These are phyloP conservation scores for Marasmius fiardii DNA, from an alignment of 1,284 basidiomycete genomes.

Conservation along the genomic window DNA sequence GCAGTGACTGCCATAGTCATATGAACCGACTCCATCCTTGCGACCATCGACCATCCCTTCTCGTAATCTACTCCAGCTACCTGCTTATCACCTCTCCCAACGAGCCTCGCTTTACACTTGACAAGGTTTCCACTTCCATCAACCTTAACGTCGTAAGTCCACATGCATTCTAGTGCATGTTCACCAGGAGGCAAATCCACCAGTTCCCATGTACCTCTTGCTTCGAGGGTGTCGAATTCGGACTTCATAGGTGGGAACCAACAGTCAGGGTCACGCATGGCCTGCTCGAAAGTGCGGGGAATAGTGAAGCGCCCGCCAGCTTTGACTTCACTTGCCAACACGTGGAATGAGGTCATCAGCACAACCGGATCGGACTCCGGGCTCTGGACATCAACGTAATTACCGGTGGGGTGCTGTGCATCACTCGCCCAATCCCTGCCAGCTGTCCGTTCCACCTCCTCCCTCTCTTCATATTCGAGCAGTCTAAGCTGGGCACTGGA, in stretches of 20 bases:
- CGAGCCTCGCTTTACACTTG: not conserved
- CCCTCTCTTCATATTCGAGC: no score
- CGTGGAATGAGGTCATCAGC: not conserved
- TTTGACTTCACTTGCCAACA: slow-evolving; percentile 12
- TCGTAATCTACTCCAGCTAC: not conserved
- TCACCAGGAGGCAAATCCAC: slow-evolving; percentile 12
- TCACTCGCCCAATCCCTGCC: not conserved
- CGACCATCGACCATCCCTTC: slow-evolving; percentile 7
- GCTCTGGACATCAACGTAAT: slow-evolving; percentile 1
- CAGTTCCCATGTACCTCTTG: slow-evolving; percentile 1
- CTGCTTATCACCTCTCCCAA: not conserved
- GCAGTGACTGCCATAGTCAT: not conserved
- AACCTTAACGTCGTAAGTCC: not conserved
- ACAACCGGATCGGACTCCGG: not conserved
- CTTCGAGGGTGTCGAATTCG: slow-evolving; percentile 2
- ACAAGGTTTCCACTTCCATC: not conserved
- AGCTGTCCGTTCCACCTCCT: not conserved
- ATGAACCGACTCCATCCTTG: slow-evolving; percentile 7
- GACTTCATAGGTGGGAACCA: slow-evolving; percentile 12
- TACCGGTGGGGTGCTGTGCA: no score
- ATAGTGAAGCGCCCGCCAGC: not conserved
- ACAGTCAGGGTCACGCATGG: not conserved
- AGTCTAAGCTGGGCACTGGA: no score
- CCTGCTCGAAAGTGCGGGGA: slow-evolving; percentile 4
- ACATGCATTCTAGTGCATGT: not conserved